Percentiles rank a stretch among this genome's conserved stretches.
These are phyloP conservation scores for Colletotrichum noveboracense DNA, from an alignment of 2,329 filamentous ascomycete genomes.

Conservation along the genomic window DNA sequence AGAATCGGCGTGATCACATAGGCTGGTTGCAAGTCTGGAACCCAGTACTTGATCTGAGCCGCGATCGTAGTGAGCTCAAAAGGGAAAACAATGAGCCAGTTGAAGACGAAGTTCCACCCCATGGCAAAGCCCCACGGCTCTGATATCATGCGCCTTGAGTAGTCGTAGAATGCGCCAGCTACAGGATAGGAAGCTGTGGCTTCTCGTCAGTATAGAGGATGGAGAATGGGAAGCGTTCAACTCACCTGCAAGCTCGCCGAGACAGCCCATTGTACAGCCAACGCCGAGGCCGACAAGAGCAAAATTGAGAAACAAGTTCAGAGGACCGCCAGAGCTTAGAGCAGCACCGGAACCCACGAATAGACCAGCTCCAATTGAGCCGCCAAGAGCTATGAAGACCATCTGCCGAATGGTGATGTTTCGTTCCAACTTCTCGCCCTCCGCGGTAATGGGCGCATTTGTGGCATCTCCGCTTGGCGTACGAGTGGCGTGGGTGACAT, in stretches of 20 bases:
- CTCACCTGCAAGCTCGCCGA: constrained; percentile 32
- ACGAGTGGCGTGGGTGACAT: background rate
- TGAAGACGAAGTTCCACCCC: constrained; percentile 44
- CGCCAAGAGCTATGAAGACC: constrained; percentile 37
- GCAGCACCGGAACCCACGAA: constrained; percentile 36
- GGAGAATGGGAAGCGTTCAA: background rate
- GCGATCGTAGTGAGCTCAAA: constrained; percentile 42
- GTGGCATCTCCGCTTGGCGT: background rate
- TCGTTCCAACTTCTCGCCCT: constrained; percentile 23
- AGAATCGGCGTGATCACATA: constrained; percentile 44
- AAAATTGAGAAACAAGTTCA: constrained; percentile 35
- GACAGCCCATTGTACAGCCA: constrained; percentile 32
- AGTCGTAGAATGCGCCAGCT: constrained; percentile 43
- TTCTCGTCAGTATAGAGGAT: background rate
- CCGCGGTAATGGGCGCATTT: background rate
- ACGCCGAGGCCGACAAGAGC: constrained; percentile 35
- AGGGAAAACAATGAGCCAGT: constrained; percentile 39
- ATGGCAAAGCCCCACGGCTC: constrained; percentile 43
- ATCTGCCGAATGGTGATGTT: constrained; percentile 39
- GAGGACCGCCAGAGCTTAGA: constrained; percentile 35
- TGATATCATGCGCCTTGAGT: constrained; percentile 40
- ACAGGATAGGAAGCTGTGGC: constrained; percentile 35
- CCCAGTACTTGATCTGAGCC: constrained; percentile 35
- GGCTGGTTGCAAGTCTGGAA: constrained; percentile 24
- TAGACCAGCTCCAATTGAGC: constrained; percentile 41